A percentile compares a stretch with the other conserved stretches of the same genome.
phyloP scores from a whole-genome alignment of 2,329 filamentous ascomycete genomes.

The Claviceps digitariae region DNA sequence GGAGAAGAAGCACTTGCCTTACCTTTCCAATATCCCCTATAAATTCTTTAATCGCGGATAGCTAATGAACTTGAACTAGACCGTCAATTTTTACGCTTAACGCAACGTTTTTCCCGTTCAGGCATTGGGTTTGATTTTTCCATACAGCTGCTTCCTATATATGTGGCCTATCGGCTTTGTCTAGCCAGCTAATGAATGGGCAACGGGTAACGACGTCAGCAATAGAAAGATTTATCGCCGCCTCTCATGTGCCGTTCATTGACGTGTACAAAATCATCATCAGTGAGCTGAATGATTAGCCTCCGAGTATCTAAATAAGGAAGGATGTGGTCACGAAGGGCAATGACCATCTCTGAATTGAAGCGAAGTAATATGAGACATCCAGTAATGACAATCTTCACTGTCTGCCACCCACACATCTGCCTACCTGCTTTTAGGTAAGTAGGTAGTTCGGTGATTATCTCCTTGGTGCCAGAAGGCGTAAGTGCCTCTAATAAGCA shows the following conservation, averaged over 20 bases:
- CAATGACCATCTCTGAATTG: background rate
- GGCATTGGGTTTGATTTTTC: background rate
- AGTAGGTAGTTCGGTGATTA: too few species aligned
- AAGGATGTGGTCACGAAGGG: background rate
- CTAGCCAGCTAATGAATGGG: background rate
- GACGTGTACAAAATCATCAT: background rate
- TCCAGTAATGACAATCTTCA: too few species aligned
- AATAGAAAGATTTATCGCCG: background rate
- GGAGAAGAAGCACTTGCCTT: too few species aligned
- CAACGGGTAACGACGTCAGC: background rate
- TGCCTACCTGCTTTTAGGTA: too few species aligned
- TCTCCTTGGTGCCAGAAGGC: too few species aligned
- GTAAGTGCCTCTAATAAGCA: too few species aligned
- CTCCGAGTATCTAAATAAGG: background rate
- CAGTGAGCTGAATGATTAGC: background rate
- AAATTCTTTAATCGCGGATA: background rate
- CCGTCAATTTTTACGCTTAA: conserved; percentile 44
- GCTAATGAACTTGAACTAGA: conserved; percentile 20
- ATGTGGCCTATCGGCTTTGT: background rate
- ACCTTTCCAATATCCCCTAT: background rate
- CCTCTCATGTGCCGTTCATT: background rate
- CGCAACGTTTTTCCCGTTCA: background rate
- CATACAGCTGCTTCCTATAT: background rate
- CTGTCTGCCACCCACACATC: too few species aligned
- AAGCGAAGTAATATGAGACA: background rate